Conservation (phyloP, 2,329 filamentous ascomycete species). For the Fonsecaea erecta region DNA sequence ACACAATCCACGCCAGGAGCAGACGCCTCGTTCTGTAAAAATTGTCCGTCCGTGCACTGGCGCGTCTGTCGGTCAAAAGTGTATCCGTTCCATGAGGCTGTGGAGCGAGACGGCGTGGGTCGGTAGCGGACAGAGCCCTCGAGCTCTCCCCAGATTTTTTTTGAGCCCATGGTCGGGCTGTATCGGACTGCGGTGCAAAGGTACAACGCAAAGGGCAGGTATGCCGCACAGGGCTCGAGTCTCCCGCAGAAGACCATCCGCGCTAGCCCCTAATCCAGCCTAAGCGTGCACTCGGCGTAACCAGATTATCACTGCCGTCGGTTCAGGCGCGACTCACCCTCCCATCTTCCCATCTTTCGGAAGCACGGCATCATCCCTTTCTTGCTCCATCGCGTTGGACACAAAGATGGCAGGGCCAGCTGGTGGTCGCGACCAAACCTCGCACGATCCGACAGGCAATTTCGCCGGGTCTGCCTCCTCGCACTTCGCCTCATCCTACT, state of each 20-base stretch:
- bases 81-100: slow-evolving; percentile 11
- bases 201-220: neutral
- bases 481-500: slow-evolving; percentile 29
- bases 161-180: neutral
- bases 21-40: neutral
- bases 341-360: slow-evolving; percentile 25
- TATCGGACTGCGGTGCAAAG: neutral
- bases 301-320: slow-evolving; percentile 6
- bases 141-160: slow-evolving; percentile 9
- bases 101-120: slow-evolving; percentile 11
- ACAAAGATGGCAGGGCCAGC: slow-evolving; percentile 25
- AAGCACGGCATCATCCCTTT: slow-evolving; percentile 26
- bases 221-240: neutral
- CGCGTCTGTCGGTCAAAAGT: slow-evolving; percentile 11
- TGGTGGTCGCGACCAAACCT: slow-evolving; percentile 26
- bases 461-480: slow-evolving; percentile 19
- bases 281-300: slow-evolving; percentile 5
- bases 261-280: slow-evolving; percentile 14
- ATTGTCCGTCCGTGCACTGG: neutral
- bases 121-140: slow-evolving; percentile 7
- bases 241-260: neutral
- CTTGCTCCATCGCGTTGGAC: slow-evolving; percentile 1
- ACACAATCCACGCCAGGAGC: neutral
- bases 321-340: slow-evolving; percentile 17
- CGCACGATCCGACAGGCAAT: slow-evolving; percentile 26